Evolutionary conservation across 352 stramenopile species (phyloP).

Genomic region (Phytophthora niederhauseri): DNA sequence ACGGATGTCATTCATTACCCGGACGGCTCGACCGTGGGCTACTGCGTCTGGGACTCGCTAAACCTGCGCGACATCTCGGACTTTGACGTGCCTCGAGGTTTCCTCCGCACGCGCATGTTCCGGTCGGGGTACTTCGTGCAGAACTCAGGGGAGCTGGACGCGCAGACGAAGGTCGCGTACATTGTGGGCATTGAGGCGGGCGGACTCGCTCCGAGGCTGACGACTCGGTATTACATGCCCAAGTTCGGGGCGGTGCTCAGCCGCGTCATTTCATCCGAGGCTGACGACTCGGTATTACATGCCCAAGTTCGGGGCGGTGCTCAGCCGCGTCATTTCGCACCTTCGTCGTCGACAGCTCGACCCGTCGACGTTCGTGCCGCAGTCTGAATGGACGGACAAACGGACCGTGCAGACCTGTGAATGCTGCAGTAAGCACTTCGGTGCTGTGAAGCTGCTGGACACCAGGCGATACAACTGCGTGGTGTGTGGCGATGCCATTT

Average conservation of each 20-base stretch:
- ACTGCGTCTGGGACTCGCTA: constrained; percentile 60
- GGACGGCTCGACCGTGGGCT: constrained; percentile 50
- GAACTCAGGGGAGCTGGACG: constrained; percentile 34
- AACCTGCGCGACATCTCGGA: constrained; percentile 41
- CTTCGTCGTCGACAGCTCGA: constrained; percentile 37
- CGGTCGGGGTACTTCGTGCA: constrained; percentile 51
- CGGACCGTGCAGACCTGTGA: constrained; percentile 37
- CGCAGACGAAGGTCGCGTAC: constrained; percentile 42
- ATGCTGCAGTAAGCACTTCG: constrained; percentile 51
- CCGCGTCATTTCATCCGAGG: constrained; percentile 37
- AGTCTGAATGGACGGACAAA: constrained; percentile 45
- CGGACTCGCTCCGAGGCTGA: constrained; percentile 37
- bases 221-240: constrained; percentile 47
- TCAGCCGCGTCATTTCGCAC: constrained; percentile 44
- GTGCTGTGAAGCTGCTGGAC: constrained; percentile 32
- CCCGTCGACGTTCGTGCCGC: constrained; percentile 35
- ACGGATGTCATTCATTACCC: constrained; percentile 43
- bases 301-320: constrained; percentile 42
- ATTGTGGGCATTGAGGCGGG: constrained; percentile 51
- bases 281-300: constrained; percentile 47
- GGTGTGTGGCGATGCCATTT: constrained; percentile 58
- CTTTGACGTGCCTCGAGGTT: constrained; percentile 39
- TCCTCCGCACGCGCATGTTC: constrained; percentile 47
- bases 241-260: constrained; percentile 43
- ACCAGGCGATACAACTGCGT: constrained; percentile 53